Evolutionary conservation across 345 rosid genomes (phyloP).

Genomic region (Lenwebbia sp.): DNA sequence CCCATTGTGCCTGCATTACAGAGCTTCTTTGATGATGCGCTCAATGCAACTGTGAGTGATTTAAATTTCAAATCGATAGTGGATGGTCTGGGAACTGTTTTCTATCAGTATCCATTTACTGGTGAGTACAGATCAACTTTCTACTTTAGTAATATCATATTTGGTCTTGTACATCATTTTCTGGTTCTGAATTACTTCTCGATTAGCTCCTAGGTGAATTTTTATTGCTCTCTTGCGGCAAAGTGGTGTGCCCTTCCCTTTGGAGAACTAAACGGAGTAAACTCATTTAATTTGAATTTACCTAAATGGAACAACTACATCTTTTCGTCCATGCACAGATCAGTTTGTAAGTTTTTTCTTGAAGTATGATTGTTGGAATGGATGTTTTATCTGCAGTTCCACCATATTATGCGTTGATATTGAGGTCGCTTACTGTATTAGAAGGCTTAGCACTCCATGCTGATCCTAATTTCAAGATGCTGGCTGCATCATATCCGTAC

Average conservation of each 20-base stretch:
- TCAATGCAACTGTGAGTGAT: slow-evolving; percentile 84
- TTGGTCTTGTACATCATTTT: neutral
- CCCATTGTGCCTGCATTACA: slow-evolving; percentile 87
- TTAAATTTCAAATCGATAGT: slow-evolving; percentile 85
- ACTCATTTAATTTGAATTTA: neutral
- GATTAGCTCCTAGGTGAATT: neutral
- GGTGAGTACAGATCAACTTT: slow-evolving; percentile 24
- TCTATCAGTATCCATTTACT: slow-evolving; percentile 82
- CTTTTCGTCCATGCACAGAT: neutral
- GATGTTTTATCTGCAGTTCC: slow-evolving; percentile 56
- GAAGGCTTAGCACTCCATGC: slow-evolving; percentile 92
- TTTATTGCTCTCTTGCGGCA: neutral
- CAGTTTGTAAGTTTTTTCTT: neutral
- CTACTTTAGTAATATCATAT: neutral
- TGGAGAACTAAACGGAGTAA: neutral
- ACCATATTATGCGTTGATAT: slow-evolving; percentile 80
- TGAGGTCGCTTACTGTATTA: slow-evolving; percentile 94
- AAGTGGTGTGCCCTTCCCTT: neutral
- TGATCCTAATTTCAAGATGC: slow-evolving; percentile 87
- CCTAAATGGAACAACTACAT: neutral
- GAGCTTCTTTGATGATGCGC: slow-evolving; percentile 89
- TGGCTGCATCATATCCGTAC: slow-evolving; percentile 95
- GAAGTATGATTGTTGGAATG: slow-evolving; percentile 3
- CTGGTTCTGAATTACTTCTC: neutral
- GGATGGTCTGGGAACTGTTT: slow-evolving; percentile 87